phyloP scores from a whole-genome alignment of 2,329 filamentous ascomycete species.

The Alternaria alternata region DNA sequence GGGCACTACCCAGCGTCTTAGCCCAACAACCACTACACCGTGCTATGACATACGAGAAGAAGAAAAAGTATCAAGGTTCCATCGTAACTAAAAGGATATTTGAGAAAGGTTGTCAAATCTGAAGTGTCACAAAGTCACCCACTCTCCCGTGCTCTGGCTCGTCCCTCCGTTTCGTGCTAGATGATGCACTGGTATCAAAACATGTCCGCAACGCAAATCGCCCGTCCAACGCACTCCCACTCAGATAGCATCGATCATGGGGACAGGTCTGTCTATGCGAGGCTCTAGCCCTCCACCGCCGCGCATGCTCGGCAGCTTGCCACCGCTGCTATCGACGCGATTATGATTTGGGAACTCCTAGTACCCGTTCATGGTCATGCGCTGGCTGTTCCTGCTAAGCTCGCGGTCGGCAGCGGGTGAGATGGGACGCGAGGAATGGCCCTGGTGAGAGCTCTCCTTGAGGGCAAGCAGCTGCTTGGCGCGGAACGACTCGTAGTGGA shows the following conservation, averaged over 20 bases:
- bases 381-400: conserved; percentile 94
- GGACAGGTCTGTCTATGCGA: conserved; percentile 33
- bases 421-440: conserved; percentile 86
- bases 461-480: conserved; percentile 97
- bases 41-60: conserved; percentile 44
- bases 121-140: conserved; percentile 32
- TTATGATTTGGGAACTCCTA: conserved; percentile 59
- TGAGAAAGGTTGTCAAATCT: conserved; percentile 40
- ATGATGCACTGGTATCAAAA: conserved; percentile 52
- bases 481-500: conserved; percentile 99
- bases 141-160: conserved; percentile 12
- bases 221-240: neutral
- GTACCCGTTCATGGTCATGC: conserved; percentile 99
- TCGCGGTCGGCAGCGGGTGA: conserved; percentile 94
- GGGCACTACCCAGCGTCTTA: conserved; percentile 27
- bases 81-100: conserved; percentile 48
- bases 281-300: conserved; percentile 12
- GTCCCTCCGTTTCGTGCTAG: conserved; percentile 37
- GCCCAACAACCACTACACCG: conserved; percentile 27
- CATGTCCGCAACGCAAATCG: conserved; percentile 27
- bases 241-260: conserved; percentile 39
- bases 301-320: conserved; percentile 19
- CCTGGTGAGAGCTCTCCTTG: conserved; percentile 91
- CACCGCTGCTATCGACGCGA: conserved; percentile 43
- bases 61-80: conserved; percentile 37